These are phyloP conservation scores for Tuber melanosporum DNA, from an alignment of 495 filamentous ascomycete genomes.

Conservation along the genomic window DNA sequence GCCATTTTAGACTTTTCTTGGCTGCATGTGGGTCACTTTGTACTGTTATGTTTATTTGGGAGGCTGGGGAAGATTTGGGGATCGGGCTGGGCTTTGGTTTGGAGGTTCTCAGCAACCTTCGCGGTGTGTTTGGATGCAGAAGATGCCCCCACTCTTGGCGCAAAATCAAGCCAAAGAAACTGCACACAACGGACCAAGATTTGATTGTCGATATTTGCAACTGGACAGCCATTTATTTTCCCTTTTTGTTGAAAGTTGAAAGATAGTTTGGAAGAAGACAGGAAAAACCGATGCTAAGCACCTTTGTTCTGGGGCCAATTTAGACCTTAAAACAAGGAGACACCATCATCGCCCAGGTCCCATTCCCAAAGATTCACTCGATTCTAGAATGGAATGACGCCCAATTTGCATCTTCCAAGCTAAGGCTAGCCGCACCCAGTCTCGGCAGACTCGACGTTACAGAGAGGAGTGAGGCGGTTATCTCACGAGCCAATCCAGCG, in stretches of 20 bases:
- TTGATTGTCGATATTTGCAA: constrained; percentile 12
- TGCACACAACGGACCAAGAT: constrained; percentile 20
- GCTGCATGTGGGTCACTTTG: constrained; percentile 21
- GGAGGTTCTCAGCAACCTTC: constrained; percentile 29
- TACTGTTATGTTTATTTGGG: constrained; percentile 22
- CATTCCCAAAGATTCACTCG: constrained; percentile 21
- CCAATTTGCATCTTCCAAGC: constrained; percentile 33
- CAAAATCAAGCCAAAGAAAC: constrained; percentile 10
- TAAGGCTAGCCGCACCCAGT: constrained; percentile 30
- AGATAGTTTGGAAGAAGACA: constrained; percentile 21
- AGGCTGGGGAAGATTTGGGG: constrained; percentile 21
- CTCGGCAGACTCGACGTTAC: constrained; percentile 23
- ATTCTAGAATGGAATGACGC: constrained; percentile 39
- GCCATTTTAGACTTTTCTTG: background rate
- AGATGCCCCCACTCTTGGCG: constrained; percentile 13
- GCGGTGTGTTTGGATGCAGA: constrained; percentile 34
- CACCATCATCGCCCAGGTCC: constrained; percentile 29
- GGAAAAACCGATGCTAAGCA: constrained; percentile 39
- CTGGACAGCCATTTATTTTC: constrained; percentile 9
- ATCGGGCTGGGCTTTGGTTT: constrained; percentile 21
- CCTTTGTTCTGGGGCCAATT: constrained; percentile 20
- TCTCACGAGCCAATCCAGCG: constrained; percentile 25
- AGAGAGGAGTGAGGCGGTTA: constrained; percentile 24
- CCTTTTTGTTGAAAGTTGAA: constrained; percentile 16
- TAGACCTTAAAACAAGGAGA: constrained; percentile 40